phyloP scores from a whole-genome alignment of 306 rosid species.

The Delonix regia region DNA sequence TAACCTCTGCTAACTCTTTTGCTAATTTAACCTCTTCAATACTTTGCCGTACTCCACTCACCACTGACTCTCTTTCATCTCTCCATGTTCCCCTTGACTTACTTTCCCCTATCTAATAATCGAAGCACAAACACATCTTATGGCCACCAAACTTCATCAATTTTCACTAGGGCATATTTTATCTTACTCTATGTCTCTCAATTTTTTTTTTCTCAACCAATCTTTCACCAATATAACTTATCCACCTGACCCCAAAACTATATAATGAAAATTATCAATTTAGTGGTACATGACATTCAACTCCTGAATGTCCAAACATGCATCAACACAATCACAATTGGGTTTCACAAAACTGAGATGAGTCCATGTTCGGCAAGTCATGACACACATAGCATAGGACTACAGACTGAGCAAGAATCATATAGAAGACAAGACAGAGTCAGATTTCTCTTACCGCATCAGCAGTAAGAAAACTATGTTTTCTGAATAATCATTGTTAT shows the following conservation, averaged over 20 bases:
- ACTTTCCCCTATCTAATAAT: background rate
- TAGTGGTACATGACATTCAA: background rate
- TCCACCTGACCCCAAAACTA: background rate
- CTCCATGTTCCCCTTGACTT: background rate
- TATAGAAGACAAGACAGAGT: background rate
- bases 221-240: background rate
- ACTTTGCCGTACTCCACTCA: background rate
- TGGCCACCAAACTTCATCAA: background rate
- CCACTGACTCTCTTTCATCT: background rate
- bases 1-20: background rate
- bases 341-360: constrained; percentile 1
- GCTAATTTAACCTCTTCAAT: background rate
- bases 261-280: background rate
- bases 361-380: background rate
- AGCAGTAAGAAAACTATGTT: background rate
- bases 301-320: too few species aligned
- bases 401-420: background rate
- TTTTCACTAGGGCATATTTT: background rate
- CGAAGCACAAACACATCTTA: background rate
- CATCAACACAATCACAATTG: constrained; percentile 15
- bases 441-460: background rate
- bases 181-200: background rate
- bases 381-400: background rate
- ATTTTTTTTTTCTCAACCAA: background rate
- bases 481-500: background rate